Evolutionary conservation across 345 rosid genomes (phyloP), one percentile per base, ranked within the genome.

Genomic region (Brassica juncea): DNA sequence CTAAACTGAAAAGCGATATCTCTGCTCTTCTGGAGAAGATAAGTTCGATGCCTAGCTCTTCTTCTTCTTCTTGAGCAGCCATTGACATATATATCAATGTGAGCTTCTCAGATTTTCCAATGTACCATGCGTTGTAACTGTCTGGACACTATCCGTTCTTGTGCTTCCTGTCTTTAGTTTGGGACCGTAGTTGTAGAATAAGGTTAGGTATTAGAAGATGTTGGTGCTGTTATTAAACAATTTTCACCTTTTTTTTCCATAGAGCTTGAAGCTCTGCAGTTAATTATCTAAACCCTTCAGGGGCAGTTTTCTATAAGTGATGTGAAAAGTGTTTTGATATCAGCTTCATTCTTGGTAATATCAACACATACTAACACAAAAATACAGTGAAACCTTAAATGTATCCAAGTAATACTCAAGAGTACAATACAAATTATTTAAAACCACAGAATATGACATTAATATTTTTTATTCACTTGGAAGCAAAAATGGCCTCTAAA

Each of bases 401-500:
- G 70, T 66, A 66, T 6, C 8, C 4, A 8, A 32, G n/a, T 31
- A 74, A 25, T 3, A 35, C 34, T 44, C 15, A 42, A 19, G 4
- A 76, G 9, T 66, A 66, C 57, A 66, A 39, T 31, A 52, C 63
- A 10, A 52, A 10, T 58, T 59, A 11, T 21, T 9, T 61, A 9
- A 35, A 54, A 15, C 21, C 34, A 77, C 10, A 54, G 7, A 8
- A 54, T 0, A 14, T 44, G 15, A 47, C 15, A 63, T 14, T 3
- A 0, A 27, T 6, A 52, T 44, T 30, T 30, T 28, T 57, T 8
- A 19, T 60, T 88, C 87, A 88, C 68, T 87, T 89, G 44, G 89
- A 84, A 68, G 92, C 94, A 87, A 94, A 92, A 81, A 94, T 94
- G 74, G 88, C 91, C 75, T 91, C 97, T 66, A 94, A 84, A 75